These are phyloP conservation scores for Geum urbanum DNA, from an alignment of 306 rosid species.

Conservation along the genomic window DNA sequence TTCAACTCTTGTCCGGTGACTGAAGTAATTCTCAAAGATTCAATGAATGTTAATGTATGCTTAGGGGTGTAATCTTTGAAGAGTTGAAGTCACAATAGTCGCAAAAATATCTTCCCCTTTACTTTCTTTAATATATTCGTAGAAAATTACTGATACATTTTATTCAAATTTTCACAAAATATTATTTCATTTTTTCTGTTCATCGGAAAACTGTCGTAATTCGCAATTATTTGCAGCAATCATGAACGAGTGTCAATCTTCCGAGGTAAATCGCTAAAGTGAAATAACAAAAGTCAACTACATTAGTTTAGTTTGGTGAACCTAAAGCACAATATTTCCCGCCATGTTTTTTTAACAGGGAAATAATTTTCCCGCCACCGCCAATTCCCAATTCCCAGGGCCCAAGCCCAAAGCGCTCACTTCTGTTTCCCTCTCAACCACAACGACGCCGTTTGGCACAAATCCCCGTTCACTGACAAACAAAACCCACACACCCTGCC, in stretches of 20 bases:
- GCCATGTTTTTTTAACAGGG: conserved; percentile 27
- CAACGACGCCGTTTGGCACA: conserved; percentile 26
- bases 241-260: neutral
- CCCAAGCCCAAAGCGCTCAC: neutral
- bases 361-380: conserved; percentile 35
- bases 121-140: no score
- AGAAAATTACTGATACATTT: no score
- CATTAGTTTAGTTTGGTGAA: neutral
- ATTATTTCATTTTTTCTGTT: no score
- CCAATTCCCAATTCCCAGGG: neutral
- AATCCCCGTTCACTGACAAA: neutral
- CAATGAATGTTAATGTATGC: no score
- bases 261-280: neutral
- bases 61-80: no score
- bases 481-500: neutral
- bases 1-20: no score
- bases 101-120: no score
- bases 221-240: neutral
- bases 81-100: no score
- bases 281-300: neutral
- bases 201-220: neutral
- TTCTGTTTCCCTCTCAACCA: conserved; percentile 9
- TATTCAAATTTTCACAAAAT: no score
- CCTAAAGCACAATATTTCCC: conserved; percentile 25
- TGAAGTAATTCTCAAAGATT: no score